phyloP scores from a whole-genome alignment of 2,329 filamentous ascomycete species.

The Meredithiella fracta region DNA sequence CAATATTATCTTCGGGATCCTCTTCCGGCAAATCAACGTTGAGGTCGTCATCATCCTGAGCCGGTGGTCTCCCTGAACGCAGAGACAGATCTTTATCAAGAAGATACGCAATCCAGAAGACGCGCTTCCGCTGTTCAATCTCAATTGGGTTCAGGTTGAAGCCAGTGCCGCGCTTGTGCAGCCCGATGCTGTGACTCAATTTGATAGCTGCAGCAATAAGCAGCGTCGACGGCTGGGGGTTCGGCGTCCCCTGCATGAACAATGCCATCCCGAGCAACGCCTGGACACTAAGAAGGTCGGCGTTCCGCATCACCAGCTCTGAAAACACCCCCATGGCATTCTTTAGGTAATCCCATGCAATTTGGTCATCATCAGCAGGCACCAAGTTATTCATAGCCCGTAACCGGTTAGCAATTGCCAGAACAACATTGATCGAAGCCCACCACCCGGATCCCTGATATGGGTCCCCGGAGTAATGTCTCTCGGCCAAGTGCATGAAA shows the following conservation, averaged over 20 bases:
- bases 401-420: constrained; percentile 85
- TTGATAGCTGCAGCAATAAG: constrained; percentile 81
- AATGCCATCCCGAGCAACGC: constrained; percentile 83
- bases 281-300: constrained; percentile 86
- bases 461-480: constrained; percentile 81
- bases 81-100: constrained; percentile 47
- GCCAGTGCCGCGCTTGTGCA: constrained; percentile 82
- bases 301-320: constrained; percentile 89
- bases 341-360: constrained; percentile 90
- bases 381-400: constrained; percentile 92
- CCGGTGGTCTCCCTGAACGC: constrained; percentile 41
- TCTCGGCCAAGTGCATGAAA: constrained; percentile 92
- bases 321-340: constrained; percentile 89
- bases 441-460: constrained; percentile 97
- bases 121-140: constrained; percentile 65
- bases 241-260: constrained; percentile 91
- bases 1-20: constrained; percentile 79
- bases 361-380: constrained; percentile 77
- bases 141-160: constrained; percentile 91
- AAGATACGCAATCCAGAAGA: constrained; percentile 52
- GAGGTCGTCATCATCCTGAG: constrained; percentile 58
- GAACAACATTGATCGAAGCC: constrained; percentile 84
- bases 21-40: constrained; percentile 90
- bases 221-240: constrained; percentile 86
- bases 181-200: constrained; percentile 79